A percentile compares a stretch with the other conserved stretches of the same genome.
Evolutionary conservation across 1,139 yeast species (phyloP).

Genomic region (Magnusiomyces paraingens): DNA sequence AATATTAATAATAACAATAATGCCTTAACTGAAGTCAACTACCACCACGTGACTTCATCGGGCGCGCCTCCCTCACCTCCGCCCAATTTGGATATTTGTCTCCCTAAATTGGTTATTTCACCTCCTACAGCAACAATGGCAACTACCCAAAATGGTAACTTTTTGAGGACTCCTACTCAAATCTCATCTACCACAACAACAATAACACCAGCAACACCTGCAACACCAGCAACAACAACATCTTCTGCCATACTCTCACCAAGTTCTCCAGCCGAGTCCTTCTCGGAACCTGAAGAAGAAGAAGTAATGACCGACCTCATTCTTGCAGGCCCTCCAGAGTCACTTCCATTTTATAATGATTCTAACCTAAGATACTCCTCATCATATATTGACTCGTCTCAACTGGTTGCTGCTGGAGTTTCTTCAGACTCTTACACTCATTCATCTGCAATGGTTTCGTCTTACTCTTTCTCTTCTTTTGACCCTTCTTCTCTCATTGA

Average conservation of each 20-base stretch:
- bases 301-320: background rate
- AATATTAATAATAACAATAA: background rate
- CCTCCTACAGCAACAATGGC: background rate
- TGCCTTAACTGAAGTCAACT: background rate
- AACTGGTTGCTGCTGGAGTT: slow-evolving; percentile 6
- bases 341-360: slow-evolving; percentile 13
- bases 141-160: too few relatives aligned
- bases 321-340: slow-evolving; percentile 5
- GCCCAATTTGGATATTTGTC: background rate
- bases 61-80: background rate
- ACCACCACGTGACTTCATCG: background rate
- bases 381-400: slow-evolving; percentile 17
- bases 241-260: too few relatives aligned
- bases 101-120: background rate
- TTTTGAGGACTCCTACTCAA: too few relatives aligned
- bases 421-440: slow-evolving; percentile 9
- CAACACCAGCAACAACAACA: too few relatives aligned
- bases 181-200: too few relatives aligned
- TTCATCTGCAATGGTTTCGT: background rate
- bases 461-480: too few relatives aligned
- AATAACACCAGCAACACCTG: background rate
- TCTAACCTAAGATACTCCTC: slow-evolving; percentile 15
- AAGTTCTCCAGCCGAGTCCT: too few relatives aligned
- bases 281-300: slow-evolving; percentile 13
- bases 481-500: slow-evolving; percentile 24